Evolutionary conservation across 306 rosid genomes (phyloP).

Genomic region (Sicyos edulis): DNA sequence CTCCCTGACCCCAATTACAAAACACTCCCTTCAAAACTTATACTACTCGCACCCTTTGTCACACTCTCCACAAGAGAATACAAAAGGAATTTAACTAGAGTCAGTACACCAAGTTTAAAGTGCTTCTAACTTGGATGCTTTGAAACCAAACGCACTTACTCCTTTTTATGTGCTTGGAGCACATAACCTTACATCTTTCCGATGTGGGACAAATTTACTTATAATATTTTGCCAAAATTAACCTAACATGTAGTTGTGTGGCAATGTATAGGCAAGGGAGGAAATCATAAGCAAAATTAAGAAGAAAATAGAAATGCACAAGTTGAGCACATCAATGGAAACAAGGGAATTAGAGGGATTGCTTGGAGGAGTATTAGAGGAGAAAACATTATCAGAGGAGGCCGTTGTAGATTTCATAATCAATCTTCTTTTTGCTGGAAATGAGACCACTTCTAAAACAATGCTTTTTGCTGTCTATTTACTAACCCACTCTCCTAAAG

Average conservation of each 20-base stretch:
- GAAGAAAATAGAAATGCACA: conserved; percentile 46
- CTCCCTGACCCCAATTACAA: no score
- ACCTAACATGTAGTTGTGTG: not conserved
- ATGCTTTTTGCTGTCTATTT: conserved; percentile 89
- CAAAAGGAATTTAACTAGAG: no score
- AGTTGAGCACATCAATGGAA: conserved; percentile 34
- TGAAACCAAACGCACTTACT: no score
- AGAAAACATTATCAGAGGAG: conserved; percentile 65
- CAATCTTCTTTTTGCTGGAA: conserved; percentile 94
- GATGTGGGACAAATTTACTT: no score
- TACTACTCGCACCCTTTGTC: no score
- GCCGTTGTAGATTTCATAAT: conserved; percentile 78
- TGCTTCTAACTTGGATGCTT: no score
- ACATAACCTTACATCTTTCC: no score
- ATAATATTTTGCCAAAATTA: no score
- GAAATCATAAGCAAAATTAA: conserved; percentile 63
- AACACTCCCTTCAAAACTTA: no score
- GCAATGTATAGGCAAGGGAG: conserved; percentile 59
- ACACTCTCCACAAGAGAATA: no score
- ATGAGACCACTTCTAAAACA: conserved; percentile 89
- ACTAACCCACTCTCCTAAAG: conserved; percentile 73
- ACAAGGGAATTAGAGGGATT: conserved; percentile 40
- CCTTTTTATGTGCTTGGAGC: no score
- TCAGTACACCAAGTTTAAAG: no score
- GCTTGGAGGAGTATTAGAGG: conserved; percentile 67